Base-by-base conservation (phyloP, 2,329 filamentous ascomycete species). In the Beauveria rudraprayagi region DNA sequence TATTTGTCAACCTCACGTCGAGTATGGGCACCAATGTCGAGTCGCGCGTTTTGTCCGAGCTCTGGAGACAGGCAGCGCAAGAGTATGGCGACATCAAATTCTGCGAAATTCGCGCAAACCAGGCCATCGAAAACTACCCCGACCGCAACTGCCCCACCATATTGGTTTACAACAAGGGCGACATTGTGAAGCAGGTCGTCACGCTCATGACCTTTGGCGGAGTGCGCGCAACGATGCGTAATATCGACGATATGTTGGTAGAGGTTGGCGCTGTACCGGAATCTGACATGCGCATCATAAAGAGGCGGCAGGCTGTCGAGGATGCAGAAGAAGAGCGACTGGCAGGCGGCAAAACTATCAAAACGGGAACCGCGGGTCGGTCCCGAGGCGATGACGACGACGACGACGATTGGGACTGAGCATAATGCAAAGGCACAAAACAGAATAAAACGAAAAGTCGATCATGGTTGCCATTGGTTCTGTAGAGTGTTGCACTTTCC, bases 21-120 rank as follows among this genome's bases (percentile, higher is more conserved):
- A 83, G 89, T 0, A 78, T 86, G 62, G 88, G 90, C 55, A 89
- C 84, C 57, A 97, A 97, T 69, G 82, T 88, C 40, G 92, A 97
- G 75, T 96, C 92, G 3, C 83, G 89, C 63, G 80, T 97, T 3
- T 76, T 97, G 67, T 86, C 87, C 1, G 89, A 96, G 70, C 79
- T 97, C 22, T 99, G 93, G 92, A 82, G 88, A 41, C 86, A 92
- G 69, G 82, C 94, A 46, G 93, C 94, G 1, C 77, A 76, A 63
- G 91, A 93, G 69, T 99, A 92, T 70, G 91, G 92, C 22, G 93
- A 99, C 66, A 80, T 99, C 73, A 99, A 99, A 76, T 99, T 99
- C 75, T 97, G 93, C 73, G 91, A 97, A 77, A 97, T 99, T 67
- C 84, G 88, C 67, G 94, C 88, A 7, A 87, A 91, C 70, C 85